Evolutionary conservation across 148 eudicot genomes (phyloP).

Genomic region (Tetragonia tetragonoides): DNA sequence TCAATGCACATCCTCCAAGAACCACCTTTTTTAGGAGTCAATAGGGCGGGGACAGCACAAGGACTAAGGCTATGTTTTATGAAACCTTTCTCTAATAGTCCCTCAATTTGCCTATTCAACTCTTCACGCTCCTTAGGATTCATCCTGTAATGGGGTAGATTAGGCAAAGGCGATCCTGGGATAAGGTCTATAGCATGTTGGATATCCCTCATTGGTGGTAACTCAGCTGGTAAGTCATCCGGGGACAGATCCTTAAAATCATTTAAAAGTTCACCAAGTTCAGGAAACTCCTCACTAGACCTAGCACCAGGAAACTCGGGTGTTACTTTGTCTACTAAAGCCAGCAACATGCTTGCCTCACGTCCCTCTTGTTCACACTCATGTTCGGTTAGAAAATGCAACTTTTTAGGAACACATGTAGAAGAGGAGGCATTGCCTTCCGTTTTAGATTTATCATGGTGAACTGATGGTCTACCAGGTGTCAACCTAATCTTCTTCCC

Average conservation of each 20-base stretch:
- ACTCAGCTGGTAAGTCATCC: neutral
- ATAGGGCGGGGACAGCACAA: neutral
- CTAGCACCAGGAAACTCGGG: neutral
- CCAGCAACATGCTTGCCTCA: neutral
- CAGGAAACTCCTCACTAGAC: no score
- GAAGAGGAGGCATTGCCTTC: neutral
- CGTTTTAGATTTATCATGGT: neutral
- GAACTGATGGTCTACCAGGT: neutral
- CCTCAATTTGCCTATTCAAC: neutral
- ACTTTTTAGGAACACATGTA: neutral
- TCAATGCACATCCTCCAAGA: conserved; percentile 13
- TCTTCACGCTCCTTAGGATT: neutral
- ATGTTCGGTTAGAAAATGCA: neutral
- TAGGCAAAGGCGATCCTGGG: neutral
- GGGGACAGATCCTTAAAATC: neutral
- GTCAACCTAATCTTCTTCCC: neutral
- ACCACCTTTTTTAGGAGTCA: conserved; percentile 9
- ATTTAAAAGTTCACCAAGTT: neutral
- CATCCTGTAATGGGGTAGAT: neutral
- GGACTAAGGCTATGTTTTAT: neutral
- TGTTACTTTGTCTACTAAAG: neutral
- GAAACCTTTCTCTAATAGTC: neutral
- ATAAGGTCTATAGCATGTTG: conserved; percentile 8
- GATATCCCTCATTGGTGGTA: neutral
- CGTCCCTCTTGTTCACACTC: neutral